Conservation (phyloP, 306 rosid genomes). For the Carpinus fangiana region DNA sequence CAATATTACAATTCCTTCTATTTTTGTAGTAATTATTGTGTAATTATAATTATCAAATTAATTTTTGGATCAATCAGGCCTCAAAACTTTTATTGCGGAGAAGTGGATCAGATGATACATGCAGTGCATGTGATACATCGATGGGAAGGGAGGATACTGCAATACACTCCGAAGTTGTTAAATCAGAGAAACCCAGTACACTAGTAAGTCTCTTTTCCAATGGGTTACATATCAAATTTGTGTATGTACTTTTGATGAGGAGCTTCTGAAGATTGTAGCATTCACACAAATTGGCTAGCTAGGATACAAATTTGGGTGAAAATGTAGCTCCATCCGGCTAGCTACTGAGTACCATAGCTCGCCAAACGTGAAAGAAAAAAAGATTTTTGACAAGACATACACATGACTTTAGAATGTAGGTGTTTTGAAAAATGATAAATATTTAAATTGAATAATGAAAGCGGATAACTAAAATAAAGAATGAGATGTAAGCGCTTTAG, state of each 20-base stretch:
- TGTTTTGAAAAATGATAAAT: too few relatives aligned
- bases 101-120: constrained; percentile 26
- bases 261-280: neutral
- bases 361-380: too few relatives aligned
- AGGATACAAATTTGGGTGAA: too few relatives aligned
- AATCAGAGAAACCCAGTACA: constrained; percentile 25
- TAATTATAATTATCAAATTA: constrained; percentile 8
- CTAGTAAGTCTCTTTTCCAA: constrained; percentile 34
- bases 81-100: constrained; percentile 43
- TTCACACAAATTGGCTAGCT: neutral
- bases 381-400: too few relatives aligned
- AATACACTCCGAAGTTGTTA: constrained; percentile 33
- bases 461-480: too few relatives aligned
- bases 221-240: constrained; percentile 12
- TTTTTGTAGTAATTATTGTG: neutral
- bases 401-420: too few relatives aligned
- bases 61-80: constrained; percentile 44
- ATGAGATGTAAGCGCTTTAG: too few relatives aligned
- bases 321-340: too few relatives aligned
- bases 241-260: constrained; percentile 7
- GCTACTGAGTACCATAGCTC: too few relatives aligned
- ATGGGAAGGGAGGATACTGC: constrained; percentile 30
- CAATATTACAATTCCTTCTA: constrained; percentile 16
- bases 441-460: too few relatives aligned
- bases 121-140: constrained; percentile 17